Evolutionary conservation across 768 basidiomycete species (phyloP).

Genomic region (Boletus pseudo-olivaceus): DNA sequence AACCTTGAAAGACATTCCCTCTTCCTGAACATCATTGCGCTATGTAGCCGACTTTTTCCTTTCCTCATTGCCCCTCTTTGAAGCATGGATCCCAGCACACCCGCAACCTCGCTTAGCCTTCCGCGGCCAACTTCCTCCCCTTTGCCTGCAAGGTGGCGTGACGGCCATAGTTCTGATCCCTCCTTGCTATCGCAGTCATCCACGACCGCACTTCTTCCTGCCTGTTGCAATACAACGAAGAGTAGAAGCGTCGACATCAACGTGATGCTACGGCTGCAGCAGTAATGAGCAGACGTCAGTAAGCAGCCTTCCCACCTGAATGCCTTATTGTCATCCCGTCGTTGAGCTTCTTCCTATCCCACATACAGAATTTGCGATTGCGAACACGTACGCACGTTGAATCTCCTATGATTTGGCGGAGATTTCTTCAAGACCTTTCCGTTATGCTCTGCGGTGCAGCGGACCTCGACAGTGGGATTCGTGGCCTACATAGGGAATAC

Average conservation of each 20-base stretch:
- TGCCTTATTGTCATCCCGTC: slow-evolving; percentile 4
- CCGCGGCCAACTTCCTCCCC: slow-evolving; percentile 23
- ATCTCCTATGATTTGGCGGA: slow-evolving; percentile 21
- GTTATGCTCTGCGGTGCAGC: slow-evolving; percentile 21
- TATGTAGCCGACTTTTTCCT: slow-evolving; percentile 3
- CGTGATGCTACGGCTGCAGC: slow-evolving; percentile 25
- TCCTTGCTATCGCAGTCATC: slow-evolving; percentile 21
- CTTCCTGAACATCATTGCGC: slow-evolving; percentile 7
- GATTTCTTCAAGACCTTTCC: slow-evolving; percentile 16
- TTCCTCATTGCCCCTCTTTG: slow-evolving; percentile 3
- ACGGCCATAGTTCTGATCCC: slow-evolving; percentile 15
- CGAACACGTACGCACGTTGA: slow-evolving; percentile 15
- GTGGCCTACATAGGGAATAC: slow-evolving; percentile 15
- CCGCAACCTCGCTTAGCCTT: slow-evolving; percentile 26
- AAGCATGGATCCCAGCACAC: slow-evolving; percentile 20
- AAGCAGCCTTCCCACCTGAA: slow-evolving; percentile 18
- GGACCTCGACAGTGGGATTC: slow-evolving; percentile 14
- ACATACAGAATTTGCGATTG: slow-evolving; percentile 24
- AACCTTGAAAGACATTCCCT: slow-evolving; percentile 10
- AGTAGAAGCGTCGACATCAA: slow-evolving; percentile 27
- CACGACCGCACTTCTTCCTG: slow-evolving; percentile 24
- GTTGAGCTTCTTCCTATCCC: slow-evolving; percentile 16
- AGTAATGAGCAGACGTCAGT: slow-evolving; percentile 22
- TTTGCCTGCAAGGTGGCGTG: slow-evolving; percentile 29
- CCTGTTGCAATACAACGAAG: slow-evolving; percentile 20